Conservation (phyloP, 305 asterid species). For the Fraxinus ornus region DNA sequence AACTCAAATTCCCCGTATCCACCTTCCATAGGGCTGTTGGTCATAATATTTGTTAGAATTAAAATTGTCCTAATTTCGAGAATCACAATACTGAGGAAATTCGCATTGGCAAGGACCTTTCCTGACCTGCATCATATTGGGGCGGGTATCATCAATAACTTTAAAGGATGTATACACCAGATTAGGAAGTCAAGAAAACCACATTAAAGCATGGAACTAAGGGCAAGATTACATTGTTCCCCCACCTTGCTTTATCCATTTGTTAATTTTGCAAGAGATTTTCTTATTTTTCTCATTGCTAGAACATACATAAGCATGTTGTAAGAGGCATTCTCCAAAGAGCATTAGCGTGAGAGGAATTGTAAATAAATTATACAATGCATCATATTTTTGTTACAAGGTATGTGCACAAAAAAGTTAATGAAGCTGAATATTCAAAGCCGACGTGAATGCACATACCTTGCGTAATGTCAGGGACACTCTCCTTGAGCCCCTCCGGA, state of each 20-base stretch:
- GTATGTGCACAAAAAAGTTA: background rate
- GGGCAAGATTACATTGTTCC: background rate
- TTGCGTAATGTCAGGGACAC: constrained; percentile 92
- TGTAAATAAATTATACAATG: background rate
- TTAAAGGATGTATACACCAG: background rate
- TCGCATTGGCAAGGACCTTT: constrained; percentile 66
- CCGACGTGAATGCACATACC: constrained; percentile 34
- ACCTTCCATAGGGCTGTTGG: background rate
- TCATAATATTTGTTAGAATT: background rate
- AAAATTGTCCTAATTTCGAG: constrained; percentile 42
- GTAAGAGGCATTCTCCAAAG: background rate
- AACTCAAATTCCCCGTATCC: background rate
- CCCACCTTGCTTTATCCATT: background rate
- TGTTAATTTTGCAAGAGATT: background rate
- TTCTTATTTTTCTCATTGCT: background rate
- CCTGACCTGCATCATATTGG: constrained; percentile 51
- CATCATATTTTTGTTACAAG: background rate
- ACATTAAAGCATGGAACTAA: background rate
- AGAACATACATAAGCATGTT: background rate
- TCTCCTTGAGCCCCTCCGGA: constrained; percentile 78
- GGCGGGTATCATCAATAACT: background rate
- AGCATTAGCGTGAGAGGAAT: background rate
- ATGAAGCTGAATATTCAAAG: background rate
- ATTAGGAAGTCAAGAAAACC: background rate
- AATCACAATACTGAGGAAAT: constrained; percentile 77